Evolutionary conservation across 2,329 filamentous ascomycete species (phyloP), one percentile per base, ranked within the genome.

Genomic region (Phaeosphaeria sp.): DNA sequence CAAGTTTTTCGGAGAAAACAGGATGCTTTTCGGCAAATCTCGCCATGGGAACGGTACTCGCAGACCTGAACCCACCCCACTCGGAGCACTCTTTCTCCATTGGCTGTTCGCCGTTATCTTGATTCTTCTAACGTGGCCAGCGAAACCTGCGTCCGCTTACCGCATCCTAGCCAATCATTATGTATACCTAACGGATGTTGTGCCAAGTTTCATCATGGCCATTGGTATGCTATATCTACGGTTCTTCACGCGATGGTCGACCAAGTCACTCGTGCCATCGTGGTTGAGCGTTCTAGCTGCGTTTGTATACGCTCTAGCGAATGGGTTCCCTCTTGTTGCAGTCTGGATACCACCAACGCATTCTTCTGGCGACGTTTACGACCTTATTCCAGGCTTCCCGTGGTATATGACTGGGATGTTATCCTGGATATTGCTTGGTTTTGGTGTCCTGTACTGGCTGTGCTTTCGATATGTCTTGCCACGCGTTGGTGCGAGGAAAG

Each of bases 1-100:
- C 3, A 67, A 66, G 36, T 64, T 67, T 46, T 67, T 67, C 45
- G 61, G 61, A 13, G 53, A 66, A 39, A 66, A 53, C 33, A 56
- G 39, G 13, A 58, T 51, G 15, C 44, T 63, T 6, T 56, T 66
- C 20, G 52, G 53, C 7, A 44, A 57, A 20, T 51, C 47, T 20
- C 40, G 54, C 20, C 20, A 33, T 8, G 51, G 54, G 13, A 18
- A 56, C 49, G 17, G 45, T 17, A 13, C 46, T 6, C 33, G 48
- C 21, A 48, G 52, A 5, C 44, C 55, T 11, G 57, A 67, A 30
- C 54, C 61, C 11, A 68, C 64, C 3, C 64, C 66, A 1, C 42
- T 64, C 24, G 64, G 62, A 7, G 66, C 64, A 8, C 52, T 68
- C 6, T 57, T 61, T 17, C 54, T 67, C 20, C 63, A 69, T 33